Base-by-base conservation (phyloP, 2,329 filamentous ascomycete species). In the Ustulina deusta region DNA sequence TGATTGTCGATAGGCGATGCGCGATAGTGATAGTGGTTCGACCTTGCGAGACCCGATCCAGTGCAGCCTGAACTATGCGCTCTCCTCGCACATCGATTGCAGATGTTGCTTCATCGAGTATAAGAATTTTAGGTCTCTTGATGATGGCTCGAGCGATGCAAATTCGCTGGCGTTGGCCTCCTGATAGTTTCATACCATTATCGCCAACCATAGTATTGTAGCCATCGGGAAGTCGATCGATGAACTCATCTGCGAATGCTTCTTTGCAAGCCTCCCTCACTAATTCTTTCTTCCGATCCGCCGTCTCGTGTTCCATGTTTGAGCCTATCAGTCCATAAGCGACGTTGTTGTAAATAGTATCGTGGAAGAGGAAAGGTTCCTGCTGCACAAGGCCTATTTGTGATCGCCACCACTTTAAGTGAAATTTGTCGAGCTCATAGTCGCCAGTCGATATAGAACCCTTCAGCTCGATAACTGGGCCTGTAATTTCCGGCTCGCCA, bases 151-250 rank as follows among this genome's bases (percentile, higher is more conserved):
- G 85, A 0, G 92, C 91, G 69, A 94, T 94, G 1, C 92, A 91
- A 27, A 97, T 85, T 5, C 93, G 87, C 77, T 97, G 93, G n/a
- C 92, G 87, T 77, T 97, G 93, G 0, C 93, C 93, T n/a, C 93
- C 91, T 11, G 91, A 93, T 1, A 97, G 82, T 76, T 92, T 93
- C 55, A 91, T 90, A 4, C 93, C 93, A 32, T 87, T 87, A 75
- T 95, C 92, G 1, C 93, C 93, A 1, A 96, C 92, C 9, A 86
- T 79, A 0, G 93, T 93, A 4, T 91, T 85, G 74, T 94, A 94
- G 1, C 89, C 87, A 51, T 85, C 79, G 1, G 90, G 90, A 3
- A 93, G 81, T 22, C 85, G 85, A 54, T 86, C 83, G 63, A 93
- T 89, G 72, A 91, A 92, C 66, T 91, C 90, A 70, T 91, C 86